Conservation (phyloP, 768 basidiomycete species). For the Dentipellis sp. region DNA sequence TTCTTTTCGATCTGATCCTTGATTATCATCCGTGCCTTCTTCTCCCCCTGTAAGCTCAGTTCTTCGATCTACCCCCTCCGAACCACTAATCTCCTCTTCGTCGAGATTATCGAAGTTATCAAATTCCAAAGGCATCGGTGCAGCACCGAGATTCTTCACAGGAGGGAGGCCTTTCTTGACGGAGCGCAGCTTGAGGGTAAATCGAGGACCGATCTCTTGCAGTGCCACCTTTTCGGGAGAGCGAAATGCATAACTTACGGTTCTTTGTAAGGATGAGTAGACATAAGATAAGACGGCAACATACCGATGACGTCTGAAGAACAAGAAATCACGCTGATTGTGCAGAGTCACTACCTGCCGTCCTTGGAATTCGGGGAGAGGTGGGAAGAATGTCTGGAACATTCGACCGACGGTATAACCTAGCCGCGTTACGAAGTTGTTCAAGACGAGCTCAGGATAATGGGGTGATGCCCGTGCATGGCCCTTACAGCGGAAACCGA, state of each 20-base stretch:
- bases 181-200: constrained; percentile 89
- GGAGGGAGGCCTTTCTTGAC: constrained; percentile 83
- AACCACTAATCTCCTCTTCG: constrained; percentile 16
- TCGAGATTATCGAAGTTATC: constrained; percentile 28
- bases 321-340: constrained; percentile 96
- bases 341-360: constrained; percentile 95
- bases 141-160: constrained; percentile 59
- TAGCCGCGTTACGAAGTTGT: constrained; percentile 88
- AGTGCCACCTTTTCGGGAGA: constrained; percentile 85
- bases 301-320: constrained; percentile 91
- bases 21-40: constrained; percentile 14
- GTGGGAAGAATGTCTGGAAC: constrained; percentile 95
- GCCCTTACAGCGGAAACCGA: constrained; percentile 37
- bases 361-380: constrained; percentile 90
- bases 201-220: constrained; percentile 97
- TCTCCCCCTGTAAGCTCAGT: constrained; percentile 21
- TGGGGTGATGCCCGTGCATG: constrained; percentile 91
- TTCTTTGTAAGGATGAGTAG: not conserved
- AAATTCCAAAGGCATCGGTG: constrained; percentile 46
- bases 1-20: constrained; percentile 8
- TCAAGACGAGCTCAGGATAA: constrained; percentile 90
- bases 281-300: constrained; percentile 15
- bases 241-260: constrained; percentile 77
- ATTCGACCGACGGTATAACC: constrained; percentile 91
- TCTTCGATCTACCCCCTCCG: not conserved